phyloP scores from a whole-genome alignment of 176 grass and related monocot species.

The Cenchrus fungigraminus region DNA sequence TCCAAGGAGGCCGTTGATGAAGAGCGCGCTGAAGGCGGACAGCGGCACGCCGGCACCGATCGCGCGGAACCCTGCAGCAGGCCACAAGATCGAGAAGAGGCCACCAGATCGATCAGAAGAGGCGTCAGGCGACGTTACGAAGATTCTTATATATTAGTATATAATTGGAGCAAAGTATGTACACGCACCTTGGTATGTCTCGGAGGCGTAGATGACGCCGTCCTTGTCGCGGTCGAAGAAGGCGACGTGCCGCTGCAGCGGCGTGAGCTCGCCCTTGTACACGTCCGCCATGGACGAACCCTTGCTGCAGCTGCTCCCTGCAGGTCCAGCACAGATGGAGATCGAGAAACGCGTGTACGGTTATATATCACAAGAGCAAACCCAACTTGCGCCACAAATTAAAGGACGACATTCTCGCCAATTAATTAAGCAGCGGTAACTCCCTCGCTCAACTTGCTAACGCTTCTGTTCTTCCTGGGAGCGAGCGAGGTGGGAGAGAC shows the following conservation, averaged over 20 bases:
- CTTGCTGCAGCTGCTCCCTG: not conserved
- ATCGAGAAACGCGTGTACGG: not conserved
- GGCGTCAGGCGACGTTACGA: no score
- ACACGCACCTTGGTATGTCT: slow-evolving; percentile 60
- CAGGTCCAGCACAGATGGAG: not conserved
- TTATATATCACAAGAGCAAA: not conserved
- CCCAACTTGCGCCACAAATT: no score
- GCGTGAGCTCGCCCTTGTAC: slow-evolving; percentile 53
- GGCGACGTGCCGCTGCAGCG: slow-evolving; percentile 73
- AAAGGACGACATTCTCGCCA: no score
- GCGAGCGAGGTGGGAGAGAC: no score
- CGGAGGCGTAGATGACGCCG: slow-evolving; percentile 63
- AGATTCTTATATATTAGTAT: no score
- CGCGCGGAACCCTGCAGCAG: slow-evolving; percentile 57
- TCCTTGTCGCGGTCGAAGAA: slow-evolving; percentile 84
- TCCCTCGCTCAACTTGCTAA: no score
- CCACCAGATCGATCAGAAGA: no score
- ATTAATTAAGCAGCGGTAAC: no score
- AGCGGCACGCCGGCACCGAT: slow-evolving; percentile 60
- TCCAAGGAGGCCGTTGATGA: slow-evolving; percentile 63
- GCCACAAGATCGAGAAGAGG: no score
- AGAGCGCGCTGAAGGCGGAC: slow-evolving; percentile 43
- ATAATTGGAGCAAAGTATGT: no score
- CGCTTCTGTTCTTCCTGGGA: no score
- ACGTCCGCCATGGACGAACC: slow-evolving; percentile 29